Evolutionary conservation across 805 yeast genomes (phyloP).

Genomic region (Lachancea lanzarotensis): DNA sequence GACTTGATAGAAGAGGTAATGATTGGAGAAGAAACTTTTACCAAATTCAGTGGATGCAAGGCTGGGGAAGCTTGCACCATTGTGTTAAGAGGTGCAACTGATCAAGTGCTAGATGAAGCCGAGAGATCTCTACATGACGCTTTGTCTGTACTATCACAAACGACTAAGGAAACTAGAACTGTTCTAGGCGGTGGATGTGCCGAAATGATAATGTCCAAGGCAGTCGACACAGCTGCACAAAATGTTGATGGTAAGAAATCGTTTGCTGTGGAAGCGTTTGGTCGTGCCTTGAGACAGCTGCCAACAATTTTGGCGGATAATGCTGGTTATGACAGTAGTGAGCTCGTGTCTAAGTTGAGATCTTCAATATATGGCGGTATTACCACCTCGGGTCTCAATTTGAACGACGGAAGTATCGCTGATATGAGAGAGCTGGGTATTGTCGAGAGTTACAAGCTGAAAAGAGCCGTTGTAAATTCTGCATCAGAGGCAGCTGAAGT

Average conservation of each 20-base stretch:
- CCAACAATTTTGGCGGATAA: slow-evolving; percentile 96
- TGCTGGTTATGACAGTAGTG: slow-evolving; percentile 94
- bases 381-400: slow-evolving; percentile 85
- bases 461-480: slow-evolving; percentile 86
- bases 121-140: slow-evolving; percentile 98
- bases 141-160: slow-evolving; percentile 87
- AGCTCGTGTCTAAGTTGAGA: slow-evolving; percentile 82
- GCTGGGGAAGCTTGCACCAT: slow-evolving; percentile 96
- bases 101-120: slow-evolving; percentile 92
- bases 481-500: slow-evolving; percentile 99
- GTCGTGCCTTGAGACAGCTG: slow-evolving; percentile 85
- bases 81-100: slow-evolving; percentile 95
- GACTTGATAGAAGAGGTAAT: slow-evolving; percentile 84
- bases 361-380: slow-evolving; percentile 82
- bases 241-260: slow-evolving; percentile 90
- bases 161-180: slow-evolving; percentile 86
- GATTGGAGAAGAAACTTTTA: slow-evolving; percentile 87
- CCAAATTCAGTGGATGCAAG: slow-evolving; percentile 90
- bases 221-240: slow-evolving; percentile 89
- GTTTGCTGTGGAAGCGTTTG: slow-evolving; percentile 90
- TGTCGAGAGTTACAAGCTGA: slow-evolving; percentile 87
- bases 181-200: slow-evolving; percentile 94
- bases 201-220: slow-evolving; percentile 94
- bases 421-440: slow-evolving; percentile 94
- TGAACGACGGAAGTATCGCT: slow-evolving; percentile 75